Percentiles rank a stretch among this genome's conserved stretches.
phyloP scores from a whole-genome alignment of 257 asterid genomes.

The Solanum ahanhuiri region DNA sequence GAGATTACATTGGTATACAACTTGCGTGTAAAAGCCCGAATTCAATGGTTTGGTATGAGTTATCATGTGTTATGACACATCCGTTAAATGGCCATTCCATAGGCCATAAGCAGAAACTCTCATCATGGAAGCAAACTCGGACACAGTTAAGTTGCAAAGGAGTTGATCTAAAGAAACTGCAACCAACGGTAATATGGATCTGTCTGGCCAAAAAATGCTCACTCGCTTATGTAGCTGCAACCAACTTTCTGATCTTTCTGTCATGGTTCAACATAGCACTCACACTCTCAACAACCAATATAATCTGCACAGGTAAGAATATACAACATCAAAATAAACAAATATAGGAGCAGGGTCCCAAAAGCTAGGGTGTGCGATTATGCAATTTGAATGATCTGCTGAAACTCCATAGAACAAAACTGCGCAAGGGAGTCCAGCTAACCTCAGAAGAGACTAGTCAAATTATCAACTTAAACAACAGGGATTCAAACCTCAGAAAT shows the following conservation, averaged over 20 bases:
- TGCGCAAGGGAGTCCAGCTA: background rate
- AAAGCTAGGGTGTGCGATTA: background rate
- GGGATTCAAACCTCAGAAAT: background rate
- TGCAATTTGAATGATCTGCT: background rate
- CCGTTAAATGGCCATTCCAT: background rate
- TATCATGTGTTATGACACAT: background rate
- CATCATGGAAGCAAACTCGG: background rate
- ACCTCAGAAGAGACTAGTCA: background rate
- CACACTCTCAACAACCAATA: slow-evolving; percentile 85
- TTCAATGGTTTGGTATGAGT: background rate
- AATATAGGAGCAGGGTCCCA: background rate
- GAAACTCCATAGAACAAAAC: background rate
- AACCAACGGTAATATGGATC: background rate
- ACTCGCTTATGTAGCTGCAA: slow-evolving; percentile 10
- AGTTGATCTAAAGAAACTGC: background rate
- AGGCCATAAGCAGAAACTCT: background rate
- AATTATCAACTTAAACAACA: background rate
- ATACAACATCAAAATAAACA: background rate
- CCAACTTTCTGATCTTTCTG: slow-evolving; percentile 57
- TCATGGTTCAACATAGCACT: slow-evolving; percentile 80
- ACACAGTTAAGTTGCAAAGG: background rate
- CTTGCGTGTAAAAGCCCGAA: background rate
- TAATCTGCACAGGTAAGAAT: slow-evolving; percentile 32
- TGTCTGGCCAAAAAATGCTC: background rate
- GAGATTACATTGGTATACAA: background rate